These are phyloP conservation scores for Fagopyrum esculentum DNA, from an alignment of 148 eudicot genomes.

Conservation along the genomic window DNA sequence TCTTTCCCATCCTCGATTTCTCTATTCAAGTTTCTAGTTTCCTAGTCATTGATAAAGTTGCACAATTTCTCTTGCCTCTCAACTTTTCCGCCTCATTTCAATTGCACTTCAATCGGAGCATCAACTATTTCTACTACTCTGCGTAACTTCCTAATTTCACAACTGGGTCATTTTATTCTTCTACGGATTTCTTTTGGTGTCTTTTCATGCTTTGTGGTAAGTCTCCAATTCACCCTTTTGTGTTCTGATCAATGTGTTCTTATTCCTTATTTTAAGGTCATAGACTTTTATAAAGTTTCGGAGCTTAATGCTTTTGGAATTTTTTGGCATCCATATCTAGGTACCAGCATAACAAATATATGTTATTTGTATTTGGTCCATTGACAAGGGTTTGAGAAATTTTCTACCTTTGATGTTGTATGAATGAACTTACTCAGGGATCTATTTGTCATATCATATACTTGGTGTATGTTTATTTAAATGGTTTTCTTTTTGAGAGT, in stretches of 20 bases:
- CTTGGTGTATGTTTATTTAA: background rate
- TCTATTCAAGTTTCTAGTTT: background rate
- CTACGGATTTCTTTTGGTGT: background rate
- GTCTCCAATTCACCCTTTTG: background rate
- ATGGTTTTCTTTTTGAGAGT: background rate
- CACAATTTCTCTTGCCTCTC: background rate
- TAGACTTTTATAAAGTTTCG: background rate
- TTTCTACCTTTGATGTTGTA: background rate
- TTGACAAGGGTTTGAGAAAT: background rate
- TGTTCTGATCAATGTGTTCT: background rate
- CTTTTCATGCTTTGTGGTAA: background rate
- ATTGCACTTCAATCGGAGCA: background rate
- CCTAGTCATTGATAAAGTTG: background rate
- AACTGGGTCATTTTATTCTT: background rate
- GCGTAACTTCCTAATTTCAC: background rate
- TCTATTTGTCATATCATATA: background rate
- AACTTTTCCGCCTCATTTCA: background rate
- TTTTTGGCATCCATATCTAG: background rate
- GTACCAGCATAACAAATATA: no score
- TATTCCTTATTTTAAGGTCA: background rate
- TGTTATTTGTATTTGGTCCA: no score
- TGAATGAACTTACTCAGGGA: background rate
- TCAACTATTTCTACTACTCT: background rate
- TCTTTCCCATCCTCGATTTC: background rate
- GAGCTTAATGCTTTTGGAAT: background rate